Conservation (phyloP, 306 rosid species). For the Trifolium pratense region DNA sequence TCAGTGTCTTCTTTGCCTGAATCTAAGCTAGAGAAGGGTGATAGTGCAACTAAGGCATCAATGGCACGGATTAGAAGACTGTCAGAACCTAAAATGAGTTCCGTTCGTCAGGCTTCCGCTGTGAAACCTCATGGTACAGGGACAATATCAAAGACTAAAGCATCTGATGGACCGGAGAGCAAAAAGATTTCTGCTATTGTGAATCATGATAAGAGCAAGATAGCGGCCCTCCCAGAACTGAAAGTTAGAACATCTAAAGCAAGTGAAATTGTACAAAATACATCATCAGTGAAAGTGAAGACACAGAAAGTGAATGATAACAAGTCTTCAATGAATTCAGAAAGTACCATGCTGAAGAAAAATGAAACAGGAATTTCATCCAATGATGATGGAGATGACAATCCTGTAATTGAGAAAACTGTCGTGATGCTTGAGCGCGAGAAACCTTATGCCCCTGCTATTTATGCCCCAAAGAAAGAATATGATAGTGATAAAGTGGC, state of each 20-base stretch:
- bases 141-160: slow-evolving; percentile 57
- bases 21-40: slow-evolving; percentile 68
- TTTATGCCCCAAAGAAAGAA: slow-evolving; percentile 40
- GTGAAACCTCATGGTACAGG: slow-evolving; percentile 52
- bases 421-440: slow-evolving; percentile 77
- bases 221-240: slow-evolving; percentile 90
- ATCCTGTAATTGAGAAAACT: slow-evolving; percentile 81
- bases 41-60: slow-evolving; percentile 67
- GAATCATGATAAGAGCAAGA: slow-evolving; percentile 79
- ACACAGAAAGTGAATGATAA: slow-evolving; percentile 51
- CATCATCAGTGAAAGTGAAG: slow-evolving; percentile 54
- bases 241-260: slow-evolving; percentile 78
- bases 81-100: slow-evolving; percentile 85
- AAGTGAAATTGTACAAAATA: slow-evolving; percentile 55
- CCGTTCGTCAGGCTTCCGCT: slow-evolving; percentile 56
- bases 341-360: slow-evolving; percentile 54
- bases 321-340: slow-evolving; percentile 53
- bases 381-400: slow-evolving; percentile 61
- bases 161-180: slow-evolving; percentile 63
- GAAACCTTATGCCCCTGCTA: slow-evolving; percentile 55
- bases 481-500: slow-evolving; percentile 37
- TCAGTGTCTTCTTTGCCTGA: slow-evolving; percentile 82
- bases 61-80: slow-evolving; percentile 84
- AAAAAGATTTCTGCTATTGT: slow-evolving; percentile 85
- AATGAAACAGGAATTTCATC: slow-evolving; percentile 47